Conservation (phyloP, 2,329 filamentous ascomycete genomes). For the Stachybotrys chartarum region DNA sequence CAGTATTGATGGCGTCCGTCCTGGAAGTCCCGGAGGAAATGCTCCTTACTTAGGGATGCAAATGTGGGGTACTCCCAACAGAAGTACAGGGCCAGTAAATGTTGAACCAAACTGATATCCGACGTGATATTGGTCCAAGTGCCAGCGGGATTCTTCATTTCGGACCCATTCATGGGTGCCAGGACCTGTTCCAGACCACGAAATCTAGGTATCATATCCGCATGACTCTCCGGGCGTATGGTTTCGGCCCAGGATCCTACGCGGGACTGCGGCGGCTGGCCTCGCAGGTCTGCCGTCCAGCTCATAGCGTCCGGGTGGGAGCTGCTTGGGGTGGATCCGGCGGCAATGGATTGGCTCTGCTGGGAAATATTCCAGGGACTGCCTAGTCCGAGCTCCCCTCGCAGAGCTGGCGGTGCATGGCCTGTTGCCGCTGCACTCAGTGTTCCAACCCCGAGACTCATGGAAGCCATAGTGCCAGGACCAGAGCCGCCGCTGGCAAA, state of each 20-base stretch:
- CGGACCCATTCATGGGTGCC: constrained; percentile 35
- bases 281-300: constrained; percentile 33
- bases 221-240: constrained; percentile 24
- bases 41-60: constrained; percentile 63
- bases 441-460: constrained; percentile 20
- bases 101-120: constrained; percentile 52
- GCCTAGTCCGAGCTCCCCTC: constrained; percentile 32
- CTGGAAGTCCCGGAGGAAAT: constrained; percentile 60
- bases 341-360: constrained; percentile 37
- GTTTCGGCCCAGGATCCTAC: constrained; percentile 45
- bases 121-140: constrained; percentile 56
- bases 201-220: constrained; percentile 25
- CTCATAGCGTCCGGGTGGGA: constrained; percentile 39
- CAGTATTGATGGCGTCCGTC: constrained; percentile 57
- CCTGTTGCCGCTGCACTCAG: constrained; percentile 22
- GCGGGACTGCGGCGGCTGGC: constrained; percentile 31
- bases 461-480: constrained; percentile 19
- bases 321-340: constrained; percentile 27
- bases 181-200: constrained; percentile 41
- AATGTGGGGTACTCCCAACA: constrained; percentile 74
- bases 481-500: constrained; percentile 19
- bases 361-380: constrained; percentile 44
- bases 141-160: constrained; percentile 31
- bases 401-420: constrained; percentile 16
- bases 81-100: constrained; percentile 61